Evolutionary conservation across 768 basidiomycete species (phyloP).

Genomic region (Suillus luteus): DNA sequence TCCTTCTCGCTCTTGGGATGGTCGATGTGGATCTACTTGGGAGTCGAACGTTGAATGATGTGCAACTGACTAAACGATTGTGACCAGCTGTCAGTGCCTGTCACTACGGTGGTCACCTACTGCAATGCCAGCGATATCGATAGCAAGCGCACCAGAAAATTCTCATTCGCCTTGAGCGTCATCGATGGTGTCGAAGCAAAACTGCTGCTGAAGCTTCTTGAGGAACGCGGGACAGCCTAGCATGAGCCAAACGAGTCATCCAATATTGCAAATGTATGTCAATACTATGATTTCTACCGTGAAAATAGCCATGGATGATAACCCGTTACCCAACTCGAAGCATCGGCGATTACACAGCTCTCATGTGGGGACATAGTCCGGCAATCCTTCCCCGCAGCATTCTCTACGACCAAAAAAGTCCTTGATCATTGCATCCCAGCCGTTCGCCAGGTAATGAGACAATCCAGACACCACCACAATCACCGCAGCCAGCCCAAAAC

Average conservation of each 20-base stretch:
- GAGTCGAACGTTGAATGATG: too few species aligned
- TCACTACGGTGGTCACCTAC: not conserved
- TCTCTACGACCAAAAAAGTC: conserved; percentile 7
- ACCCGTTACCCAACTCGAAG: not conserved
- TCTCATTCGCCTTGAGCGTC: not conserved
- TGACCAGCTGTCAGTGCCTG: too few species aligned
- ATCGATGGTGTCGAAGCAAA: not conserved
- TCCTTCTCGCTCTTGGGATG: too few species aligned
- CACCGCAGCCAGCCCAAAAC: conserved; percentile 1
- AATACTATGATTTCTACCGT: not conserved
- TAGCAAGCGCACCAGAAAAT: not conserved
- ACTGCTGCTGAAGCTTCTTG: not conserved
- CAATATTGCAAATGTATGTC: not conserved
- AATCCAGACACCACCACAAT: conserved; percentile 1
- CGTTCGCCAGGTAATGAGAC: conserved; percentile 2
- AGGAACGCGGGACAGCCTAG: not conserved
- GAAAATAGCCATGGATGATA: not conserved
- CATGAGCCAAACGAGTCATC: not conserved
- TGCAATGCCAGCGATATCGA: not conserved
- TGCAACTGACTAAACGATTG: too few species aligned
- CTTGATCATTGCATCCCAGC: conserved; percentile 9
- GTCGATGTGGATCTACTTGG: too few species aligned
- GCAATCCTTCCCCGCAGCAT: not conserved
- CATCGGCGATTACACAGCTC: not conserved
- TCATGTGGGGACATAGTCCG: conserved; percentile 8